Evolutionary conservation across 1,284 basidiomycete species (phyloP).

Genomic region (Ceratobasidium sp.): DNA sequence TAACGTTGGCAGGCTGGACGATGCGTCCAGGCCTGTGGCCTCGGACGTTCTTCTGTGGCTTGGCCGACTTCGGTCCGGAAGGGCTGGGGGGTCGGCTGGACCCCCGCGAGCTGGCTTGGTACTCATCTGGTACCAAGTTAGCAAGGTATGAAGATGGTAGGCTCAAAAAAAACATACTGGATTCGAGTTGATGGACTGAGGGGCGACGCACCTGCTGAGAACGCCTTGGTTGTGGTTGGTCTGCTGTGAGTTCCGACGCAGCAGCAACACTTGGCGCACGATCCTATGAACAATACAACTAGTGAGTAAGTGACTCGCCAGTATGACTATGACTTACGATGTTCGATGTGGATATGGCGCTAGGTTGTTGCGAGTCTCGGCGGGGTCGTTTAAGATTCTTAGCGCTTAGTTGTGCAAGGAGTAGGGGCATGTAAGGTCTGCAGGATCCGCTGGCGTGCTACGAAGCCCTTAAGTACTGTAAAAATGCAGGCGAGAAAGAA

Average conservation of each 20-base stretch:
- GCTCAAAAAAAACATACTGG: neutral
- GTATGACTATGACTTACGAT: neutral
- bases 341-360: neutral
- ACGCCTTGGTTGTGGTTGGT: neutral
- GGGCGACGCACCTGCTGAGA: neutral
- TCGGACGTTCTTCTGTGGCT: neutral
- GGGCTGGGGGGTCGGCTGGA: slow-evolving; percentile 9
- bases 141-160: neutral
- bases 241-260: neutral
- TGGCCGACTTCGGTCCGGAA: neutral
- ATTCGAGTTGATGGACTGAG: neutral
- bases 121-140: neutral
- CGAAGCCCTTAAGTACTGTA: neutral
- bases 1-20: neutral
- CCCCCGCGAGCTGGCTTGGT: neutral
- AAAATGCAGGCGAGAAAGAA: neutral
- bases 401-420: neutral
- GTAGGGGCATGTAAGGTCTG: neutral
- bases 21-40: slow-evolving; percentile 22
- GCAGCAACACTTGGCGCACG: no score
- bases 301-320: no score
- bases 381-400: no score
- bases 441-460: neutral
- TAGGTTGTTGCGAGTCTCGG: neutral
- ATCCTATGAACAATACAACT: no score